Evolutionary conservation across 2,329 filamentous ascomycete genomes (phyloP).

Genomic region (Pseudogymnoascus sp.): DNA sequence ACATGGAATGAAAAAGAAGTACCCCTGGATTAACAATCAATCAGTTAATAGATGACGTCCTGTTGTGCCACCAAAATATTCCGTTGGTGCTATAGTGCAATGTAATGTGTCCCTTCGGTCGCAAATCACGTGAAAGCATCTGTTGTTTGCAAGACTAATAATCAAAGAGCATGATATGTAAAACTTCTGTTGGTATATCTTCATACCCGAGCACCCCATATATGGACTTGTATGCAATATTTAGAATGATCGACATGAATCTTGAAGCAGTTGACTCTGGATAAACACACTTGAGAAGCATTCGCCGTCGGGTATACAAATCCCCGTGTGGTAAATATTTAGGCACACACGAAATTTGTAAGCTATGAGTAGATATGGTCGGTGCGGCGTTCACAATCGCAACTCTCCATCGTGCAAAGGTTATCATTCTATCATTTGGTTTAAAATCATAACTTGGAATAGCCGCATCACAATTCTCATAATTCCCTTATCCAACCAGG

Average conservation of each 20-base stretch:
- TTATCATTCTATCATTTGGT: background rate
- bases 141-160: too few species aligned
- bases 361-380: background rate
- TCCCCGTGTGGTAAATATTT: background rate
- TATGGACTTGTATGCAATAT: background rate
- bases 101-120: too few species aligned
- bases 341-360: background rate
- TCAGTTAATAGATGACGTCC: background rate
- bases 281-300: background rate
- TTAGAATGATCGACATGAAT: background rate
- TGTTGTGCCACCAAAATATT: background rate
- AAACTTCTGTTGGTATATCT: background rate
- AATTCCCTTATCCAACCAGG: background rate
- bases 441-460: background rate
- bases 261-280: background rate
- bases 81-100: background rate
- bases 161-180: background rate
- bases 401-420: background rate
- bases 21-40: conserved; percentile 8
- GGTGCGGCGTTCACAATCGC: background rate
- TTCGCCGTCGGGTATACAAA: background rate
- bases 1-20: background rate
- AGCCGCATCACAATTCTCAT: background rate
- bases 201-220: background rate
- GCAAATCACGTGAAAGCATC: background rate